phyloP scores from a whole-genome alignment of 2,329 filamentous ascomycete species.

The Didymella lethalis region DNA sequence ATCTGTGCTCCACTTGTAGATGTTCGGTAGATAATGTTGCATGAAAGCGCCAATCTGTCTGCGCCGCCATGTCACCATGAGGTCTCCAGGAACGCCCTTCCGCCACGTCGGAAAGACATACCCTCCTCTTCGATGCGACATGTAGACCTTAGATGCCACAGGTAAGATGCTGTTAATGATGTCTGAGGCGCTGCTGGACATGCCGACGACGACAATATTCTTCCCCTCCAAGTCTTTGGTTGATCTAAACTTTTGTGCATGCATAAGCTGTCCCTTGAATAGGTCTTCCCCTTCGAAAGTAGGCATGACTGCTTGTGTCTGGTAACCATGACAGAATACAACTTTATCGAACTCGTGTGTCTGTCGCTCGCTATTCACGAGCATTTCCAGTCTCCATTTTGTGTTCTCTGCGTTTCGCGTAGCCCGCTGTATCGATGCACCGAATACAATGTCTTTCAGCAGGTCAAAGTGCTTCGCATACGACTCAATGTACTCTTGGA shows the following conservation, averaged over 20 bases:
- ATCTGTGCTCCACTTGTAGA: constrained; percentile 1
- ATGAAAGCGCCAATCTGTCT: background rate
- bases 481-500: background rate
- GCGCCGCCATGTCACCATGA: background rate
- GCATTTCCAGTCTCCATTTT: background rate
- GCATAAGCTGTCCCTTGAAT: background rate
- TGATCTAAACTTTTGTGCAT: background rate
- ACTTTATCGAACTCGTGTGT: background rate
- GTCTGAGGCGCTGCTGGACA: background rate
- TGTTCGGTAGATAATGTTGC: background rate
- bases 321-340: background rate
- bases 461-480: background rate
- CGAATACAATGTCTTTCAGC: background rate
- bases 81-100: background rate
- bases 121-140: background rate
- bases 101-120: background rate
- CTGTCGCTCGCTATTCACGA: background rate
- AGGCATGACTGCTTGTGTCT: background rate
- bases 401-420: background rate
- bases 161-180: background rate
- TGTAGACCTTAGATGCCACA: background rate
- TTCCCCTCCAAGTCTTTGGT: background rate
- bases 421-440: background rate
- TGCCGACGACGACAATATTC: background rate
- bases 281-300: background rate